A percentile compares a stretch with the other conserved stretches of the same genome.
Conservation (phyloP, 306 rosid species). For the Inga leiocalycina region DNA sequence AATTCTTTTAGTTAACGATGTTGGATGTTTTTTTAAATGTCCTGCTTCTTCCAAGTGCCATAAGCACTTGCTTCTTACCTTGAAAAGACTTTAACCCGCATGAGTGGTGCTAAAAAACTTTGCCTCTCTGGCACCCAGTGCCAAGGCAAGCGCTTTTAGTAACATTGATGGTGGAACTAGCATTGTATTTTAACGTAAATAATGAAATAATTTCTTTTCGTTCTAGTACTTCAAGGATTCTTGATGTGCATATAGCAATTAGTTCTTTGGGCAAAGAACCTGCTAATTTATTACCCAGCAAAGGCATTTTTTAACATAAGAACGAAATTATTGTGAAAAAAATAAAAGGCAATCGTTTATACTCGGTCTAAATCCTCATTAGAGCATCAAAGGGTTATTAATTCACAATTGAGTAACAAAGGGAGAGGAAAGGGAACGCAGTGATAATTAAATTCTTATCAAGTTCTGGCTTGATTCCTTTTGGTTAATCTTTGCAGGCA, state of each 20-base stretch:
- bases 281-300: neutral
- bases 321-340: neutral
- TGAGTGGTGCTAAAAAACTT: neutral
- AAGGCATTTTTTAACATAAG: neutral
- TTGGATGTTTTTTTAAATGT: neutral
- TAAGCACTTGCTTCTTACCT: neutral
- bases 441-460: slow-evolving; percentile 7
- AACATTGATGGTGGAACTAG: neutral
- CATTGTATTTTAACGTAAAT: neutral
- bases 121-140: neutral
- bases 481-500: slow-evolving; percentile 57
- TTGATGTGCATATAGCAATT: neutral
- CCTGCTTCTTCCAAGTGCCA: neutral
- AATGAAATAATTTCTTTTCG: neutral
- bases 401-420: neutral
- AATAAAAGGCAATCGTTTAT: neutral
- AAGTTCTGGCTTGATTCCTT: slow-evolving; percentile 14
- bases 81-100: too few relatives aligned
- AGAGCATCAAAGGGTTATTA: neutral
- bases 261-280: neutral
- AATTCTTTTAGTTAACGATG: neutral
- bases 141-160: neutral
- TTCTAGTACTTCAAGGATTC: neutral
- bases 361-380: neutral
- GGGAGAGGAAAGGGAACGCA: neutral